Evolutionary conservation across 768 basidiomycete species (phyloP), one percentile per base, ranked within the genome.

Genomic region (Russula emetica): DNA sequence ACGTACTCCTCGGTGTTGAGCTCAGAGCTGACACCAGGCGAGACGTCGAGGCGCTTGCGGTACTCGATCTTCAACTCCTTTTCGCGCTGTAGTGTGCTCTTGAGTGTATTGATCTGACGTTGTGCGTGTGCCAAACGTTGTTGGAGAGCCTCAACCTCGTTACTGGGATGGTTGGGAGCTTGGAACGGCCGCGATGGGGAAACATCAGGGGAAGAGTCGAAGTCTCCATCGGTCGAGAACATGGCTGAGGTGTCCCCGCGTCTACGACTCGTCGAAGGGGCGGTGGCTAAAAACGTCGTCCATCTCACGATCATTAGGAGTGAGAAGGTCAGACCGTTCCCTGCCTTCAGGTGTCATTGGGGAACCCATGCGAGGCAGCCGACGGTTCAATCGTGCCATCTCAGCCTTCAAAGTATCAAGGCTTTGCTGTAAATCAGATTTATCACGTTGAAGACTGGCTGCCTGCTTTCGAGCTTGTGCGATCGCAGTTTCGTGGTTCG

Each of bases 401-500:
- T 95, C 91, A 0, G 81, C 80, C 75, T 90, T 92, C 71, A 92
- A 73, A 4, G 80, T 78, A 69, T 97, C 94, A 28, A 98, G 77
- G 4, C 84, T 78, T 65, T 86, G 83, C 72, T 95, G 90, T 45
- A 99, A 78, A 69, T 99, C 96, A 30, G 85, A 87, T 78, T 95
- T 96, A 74, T 99, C 97, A 66, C 96, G 83, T 69, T 88, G 86
- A 28, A 98, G 80, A 28, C 90, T 87, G 1, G 95, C 95, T 1
- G 90, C 86, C 60, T 88, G 84, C 74, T 92, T 92, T 53, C 94
- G 83, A 69, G 92, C 90, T 64, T 91, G 88, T 3, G 96, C 97
- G 62, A 98, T 83, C 66, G 97, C 94, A 16, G 94, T 93, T 76
- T 98, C 96, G 71, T 98, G 94, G 73, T 94, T 95, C 58, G 84